Conservation (phyloP, 2,329 filamentous ascomycete genomes). For the Phialophora chinensis region DNA sequence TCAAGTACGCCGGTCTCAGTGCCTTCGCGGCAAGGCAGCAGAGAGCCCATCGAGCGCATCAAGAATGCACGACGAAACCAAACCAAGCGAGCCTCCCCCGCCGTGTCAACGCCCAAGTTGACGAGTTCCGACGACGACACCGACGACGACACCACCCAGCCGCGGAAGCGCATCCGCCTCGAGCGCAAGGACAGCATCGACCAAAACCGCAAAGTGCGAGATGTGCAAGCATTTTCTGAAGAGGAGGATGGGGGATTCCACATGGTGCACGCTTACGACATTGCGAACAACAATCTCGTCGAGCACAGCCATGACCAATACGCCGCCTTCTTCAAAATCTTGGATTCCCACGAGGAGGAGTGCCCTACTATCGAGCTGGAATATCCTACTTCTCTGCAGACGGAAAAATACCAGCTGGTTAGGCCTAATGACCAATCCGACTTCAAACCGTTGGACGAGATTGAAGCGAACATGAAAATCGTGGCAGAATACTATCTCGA, state of each 20-base stretch:
- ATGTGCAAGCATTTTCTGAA: slow-evolving; percentile 53
- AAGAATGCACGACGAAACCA: slow-evolving; percentile 30
- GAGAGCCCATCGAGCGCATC: slow-evolving; percentile 35
- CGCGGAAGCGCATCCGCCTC: slow-evolving; percentile 49
- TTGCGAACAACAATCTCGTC: slow-evolving; percentile 51
- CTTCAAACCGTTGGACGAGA: slow-evolving; percentile 69
- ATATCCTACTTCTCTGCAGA: slow-evolving; percentile 76
- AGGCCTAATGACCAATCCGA: slow-evolving; percentile 76
- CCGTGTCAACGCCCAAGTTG: slow-evolving; percentile 36
- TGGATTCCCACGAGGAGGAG: slow-evolving; percentile 56
- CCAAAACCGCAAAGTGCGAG: slow-evolving; percentile 52
- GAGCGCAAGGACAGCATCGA: slow-evolving; percentile 53
- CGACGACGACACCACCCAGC: slow-evolving; percentile 39
- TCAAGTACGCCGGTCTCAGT: slow-evolving; percentile 34
- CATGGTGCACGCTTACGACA: slow-evolving; percentile 58
- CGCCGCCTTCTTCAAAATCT: slow-evolving; percentile 47
- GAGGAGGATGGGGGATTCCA: slow-evolving; percentile 46
- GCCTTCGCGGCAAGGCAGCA: slow-evolving; percentile 36
- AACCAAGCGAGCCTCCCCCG: slow-evolving; percentile 38
- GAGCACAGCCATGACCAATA: slow-evolving; percentile 43
- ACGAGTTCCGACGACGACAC: slow-evolving; percentile 43
- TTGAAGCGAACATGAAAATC: slow-evolving; percentile 70
- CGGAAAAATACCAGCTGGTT: slow-evolving; percentile 77
- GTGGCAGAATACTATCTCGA: slow-evolving; percentile 80
- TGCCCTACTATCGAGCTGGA: slow-evolving; percentile 68